Conservation (phyloP, 2,329 filamentous ascomycete species). For the Didymella exigua region DNA sequence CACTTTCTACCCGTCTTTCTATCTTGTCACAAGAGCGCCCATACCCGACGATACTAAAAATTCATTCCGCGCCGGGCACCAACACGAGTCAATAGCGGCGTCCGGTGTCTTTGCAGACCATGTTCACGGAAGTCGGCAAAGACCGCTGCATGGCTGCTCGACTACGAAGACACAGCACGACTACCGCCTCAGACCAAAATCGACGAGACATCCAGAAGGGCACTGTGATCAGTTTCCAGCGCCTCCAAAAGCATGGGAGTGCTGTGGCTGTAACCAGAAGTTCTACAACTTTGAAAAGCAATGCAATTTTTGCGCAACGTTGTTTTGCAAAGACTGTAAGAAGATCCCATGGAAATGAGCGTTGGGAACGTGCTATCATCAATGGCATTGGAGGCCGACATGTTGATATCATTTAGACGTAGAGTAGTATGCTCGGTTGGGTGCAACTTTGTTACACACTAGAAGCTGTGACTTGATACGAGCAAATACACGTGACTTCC, state of each 20-base stretch:
- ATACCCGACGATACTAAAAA: background rate
- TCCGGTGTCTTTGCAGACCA: background rate
- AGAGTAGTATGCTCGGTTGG: background rate
- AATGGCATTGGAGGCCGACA: background rate
- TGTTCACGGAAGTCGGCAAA: background rate
- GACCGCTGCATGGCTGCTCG: background rate
- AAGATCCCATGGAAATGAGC: conserved; percentile 11
- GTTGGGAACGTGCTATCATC: background rate
- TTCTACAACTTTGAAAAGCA: conserved; percentile 15
- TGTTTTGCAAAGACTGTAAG: conserved; percentile 14
- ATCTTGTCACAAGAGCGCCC: background rate
- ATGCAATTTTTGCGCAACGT: conserved; percentile 11
- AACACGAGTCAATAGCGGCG: background rate
- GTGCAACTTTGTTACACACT: background rate
- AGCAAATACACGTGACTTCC: background rate
- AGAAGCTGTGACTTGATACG: background rate
- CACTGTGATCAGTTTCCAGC: conserved; percentile 9
- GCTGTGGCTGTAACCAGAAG: conserved; percentile 12
- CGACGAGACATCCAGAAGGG: conserved; percentile 5
- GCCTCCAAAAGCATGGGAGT: conserved; percentile 14
- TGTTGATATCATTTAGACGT: background rate
- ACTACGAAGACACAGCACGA: background rate
- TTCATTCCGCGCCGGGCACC: background rate
- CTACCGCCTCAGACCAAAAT: background rate
- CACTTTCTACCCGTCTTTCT: background rate